Base-by-base conservation (phyloP, 2,329 filamentous ascomycete genomes). In the Neoscytalidium dimidiatum region DNA sequence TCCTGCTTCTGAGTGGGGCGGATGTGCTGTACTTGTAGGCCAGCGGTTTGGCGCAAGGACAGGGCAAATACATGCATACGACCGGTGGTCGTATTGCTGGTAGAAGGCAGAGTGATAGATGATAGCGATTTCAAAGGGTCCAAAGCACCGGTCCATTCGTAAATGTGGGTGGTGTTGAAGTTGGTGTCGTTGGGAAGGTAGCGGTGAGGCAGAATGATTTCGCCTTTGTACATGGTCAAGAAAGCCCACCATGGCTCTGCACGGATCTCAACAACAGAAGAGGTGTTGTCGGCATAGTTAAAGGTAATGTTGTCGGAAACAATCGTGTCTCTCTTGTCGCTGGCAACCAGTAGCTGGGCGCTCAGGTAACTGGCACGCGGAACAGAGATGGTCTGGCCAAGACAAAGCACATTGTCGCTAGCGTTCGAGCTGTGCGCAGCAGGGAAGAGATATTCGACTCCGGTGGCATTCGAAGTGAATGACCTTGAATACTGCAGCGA, bases 201-300 rank as follows among this genome's bases (percentile, higher is more conserved):
- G 48, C 79, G 63, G 33, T 49, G 52, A 0, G 63, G 63, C 19
- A 65, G 19, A 26, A 82, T 75, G 63, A 84, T 74, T 62, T 83
- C 80, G 49, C 82, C 82, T 14, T 77, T 76, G 60, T 80, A 79
- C 67, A 83, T 78, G 9, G 80, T 79, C 58, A 83, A 70, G 69
- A 78, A 82, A 56, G 74, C 78, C 70, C 75, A 82, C 74, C 77
- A 84, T 4, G 79, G 77, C 31, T 79, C 75, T 1, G 77, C 77
- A n/a, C 80, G 79, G 35, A 84, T 69, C 70, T 83, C 80, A 17
- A 76, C 75, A 17, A 69, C 66, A 14, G 79, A 78, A 1, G 72
- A 77, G 26, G 73, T 78, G 63, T 76, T 75, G 67, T 84, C 82
- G 0, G 74, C 68, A 66, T 83, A 84, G 5, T 69, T 68, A 52